These are phyloP conservation scores for Vanderwaltozyma verrucispora DNA, from an alignment of 805 yeast genomes.

Conservation along the genomic window DNA sequence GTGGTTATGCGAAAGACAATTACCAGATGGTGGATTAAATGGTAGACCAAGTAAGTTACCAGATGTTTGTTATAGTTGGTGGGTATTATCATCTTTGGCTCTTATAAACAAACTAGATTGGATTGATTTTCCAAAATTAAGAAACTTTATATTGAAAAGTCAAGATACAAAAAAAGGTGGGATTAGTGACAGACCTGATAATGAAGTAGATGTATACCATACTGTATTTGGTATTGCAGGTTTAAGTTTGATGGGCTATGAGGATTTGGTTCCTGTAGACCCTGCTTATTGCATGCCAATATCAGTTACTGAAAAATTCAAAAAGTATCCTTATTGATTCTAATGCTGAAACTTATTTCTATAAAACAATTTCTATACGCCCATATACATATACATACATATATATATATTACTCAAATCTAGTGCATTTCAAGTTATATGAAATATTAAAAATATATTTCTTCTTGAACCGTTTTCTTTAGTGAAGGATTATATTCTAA, in stretches of 20 bases:
- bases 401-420: background rate
- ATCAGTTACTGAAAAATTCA: constrained; percentile 27
- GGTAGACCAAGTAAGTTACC: constrained; percentile 95
- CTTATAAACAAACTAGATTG: constrained; percentile 60
- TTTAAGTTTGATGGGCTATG: constrained; percentile 59
- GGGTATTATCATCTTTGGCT: constrained; percentile 77
- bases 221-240: constrained; percentile 89
- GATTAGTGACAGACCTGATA: constrained; percentile 82
- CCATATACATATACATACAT: constrained; percentile 4
- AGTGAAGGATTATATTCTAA: constrained; percentile 61
- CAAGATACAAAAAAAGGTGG: constrained; percentile 83
- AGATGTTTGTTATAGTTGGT: constrained; percentile 98
- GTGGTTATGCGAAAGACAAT: constrained; percentile 92
- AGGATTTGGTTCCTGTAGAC: constrained; percentile 52
- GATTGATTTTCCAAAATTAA: constrained; percentile 59
- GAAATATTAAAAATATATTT: constrained; percentile 29
- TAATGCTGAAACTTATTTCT: background rate
- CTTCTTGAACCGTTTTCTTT: constrained; percentile 41
- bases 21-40: constrained; percentile 78
- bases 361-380: too few species aligned
- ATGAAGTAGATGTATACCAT: constrained; percentile 88
- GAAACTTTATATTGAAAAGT: constrained; percentile 56
- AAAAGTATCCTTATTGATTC: constrained; percentile 27
- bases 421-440: background rate
- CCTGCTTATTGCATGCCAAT: constrained; percentile 82